A percentile compares a stretch with the other conserved stretches of the same genome.
These are phyloP conservation scores for Boletales sp. DNA, from an alignment of 768 basidiomycete genomes.

Conservation along the genomic window DNA sequence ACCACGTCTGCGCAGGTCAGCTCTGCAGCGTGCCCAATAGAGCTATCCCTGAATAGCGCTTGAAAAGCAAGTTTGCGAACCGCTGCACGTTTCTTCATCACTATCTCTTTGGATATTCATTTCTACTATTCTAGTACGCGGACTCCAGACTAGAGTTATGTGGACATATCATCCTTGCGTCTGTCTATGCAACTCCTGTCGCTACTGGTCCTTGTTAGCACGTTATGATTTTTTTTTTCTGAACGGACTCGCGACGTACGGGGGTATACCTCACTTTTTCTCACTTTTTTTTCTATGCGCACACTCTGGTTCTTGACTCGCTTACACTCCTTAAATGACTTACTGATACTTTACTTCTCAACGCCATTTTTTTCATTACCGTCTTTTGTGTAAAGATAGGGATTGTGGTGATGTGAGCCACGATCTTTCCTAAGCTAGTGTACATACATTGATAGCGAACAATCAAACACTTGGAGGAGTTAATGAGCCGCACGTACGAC, in stretches of 20 bases:
- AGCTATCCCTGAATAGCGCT: constrained; percentile 51
- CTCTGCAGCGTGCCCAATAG: constrained; percentile 66
- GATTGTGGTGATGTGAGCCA: no score
- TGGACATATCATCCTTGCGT: constrained; percentile 8
- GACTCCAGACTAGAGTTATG: constrained; percentile 1
- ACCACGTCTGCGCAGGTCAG: constrained; percentile 54
- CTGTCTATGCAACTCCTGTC: neutral
- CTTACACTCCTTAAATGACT: neutral
- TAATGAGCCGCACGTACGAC: no score
- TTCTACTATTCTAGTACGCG: constrained; percentile 3
- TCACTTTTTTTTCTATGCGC: neutral
- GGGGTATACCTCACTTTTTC: neutral
- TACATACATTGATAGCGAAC: no score
- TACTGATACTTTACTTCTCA: constrained; percentile 6
- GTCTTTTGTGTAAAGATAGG: constrained; percentile 1
- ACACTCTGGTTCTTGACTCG: neutral
- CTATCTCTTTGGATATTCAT: constrained; percentile 11
- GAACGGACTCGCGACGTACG: constrained; percentile 3
- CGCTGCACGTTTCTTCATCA: neutral
- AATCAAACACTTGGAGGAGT: no score
- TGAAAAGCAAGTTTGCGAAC: constrained; percentile 27
- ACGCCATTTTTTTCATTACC: neutral
- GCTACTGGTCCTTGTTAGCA: neutral
- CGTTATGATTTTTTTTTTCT: neutral
- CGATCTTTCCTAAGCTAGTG: no score